Conservation (phyloP, 164 flowering plant genomes). For the Houttuynia cordata region DNA sequence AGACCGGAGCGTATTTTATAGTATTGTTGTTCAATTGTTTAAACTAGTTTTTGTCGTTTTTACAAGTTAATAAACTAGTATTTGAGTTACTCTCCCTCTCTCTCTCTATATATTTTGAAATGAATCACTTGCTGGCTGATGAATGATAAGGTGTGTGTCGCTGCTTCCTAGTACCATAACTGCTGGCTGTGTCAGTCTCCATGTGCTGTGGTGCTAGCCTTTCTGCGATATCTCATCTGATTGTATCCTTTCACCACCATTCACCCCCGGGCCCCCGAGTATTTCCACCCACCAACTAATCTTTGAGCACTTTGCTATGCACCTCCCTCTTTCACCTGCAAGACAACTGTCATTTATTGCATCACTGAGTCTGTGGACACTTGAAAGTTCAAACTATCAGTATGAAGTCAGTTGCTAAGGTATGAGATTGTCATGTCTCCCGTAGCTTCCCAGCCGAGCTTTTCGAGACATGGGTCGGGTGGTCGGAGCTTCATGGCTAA, state of each 20-base stretch:
- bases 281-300: slow-evolving; percentile 13
- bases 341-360: slow-evolving; percentile 1
- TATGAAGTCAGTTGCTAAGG: slow-evolving; percentile 5
- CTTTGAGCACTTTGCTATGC: slow-evolving; percentile 2
- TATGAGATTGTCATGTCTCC: slow-evolving; percentile 5
- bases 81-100: no score
- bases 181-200: neutral
- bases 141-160: no score
- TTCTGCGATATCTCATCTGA: neutral
- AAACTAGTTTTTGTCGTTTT: no score
- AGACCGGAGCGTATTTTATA: no score
- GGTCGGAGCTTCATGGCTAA: slow-evolving; percentile 20
- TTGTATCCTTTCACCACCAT: slow-evolving; percentile 1
- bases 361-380: neutral
- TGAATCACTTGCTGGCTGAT: no score
- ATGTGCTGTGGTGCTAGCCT: no score
- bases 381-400: slow-evolving; percentile 5
- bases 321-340: slow-evolving; percentile 1
- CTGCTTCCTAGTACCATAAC: no score
- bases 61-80: no score
- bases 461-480: slow-evolving; percentile 28
- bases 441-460: slow-evolving; percentile 1
- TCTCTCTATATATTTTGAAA: no score
- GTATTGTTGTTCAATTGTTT: no score
- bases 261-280: slow-evolving; percentile 29